These are phyloP conservation scores for Metarhizium brunneum DNA, from an alignment of 2,329 filamentous ascomycete genomes.

Conservation along the genomic window DNA sequence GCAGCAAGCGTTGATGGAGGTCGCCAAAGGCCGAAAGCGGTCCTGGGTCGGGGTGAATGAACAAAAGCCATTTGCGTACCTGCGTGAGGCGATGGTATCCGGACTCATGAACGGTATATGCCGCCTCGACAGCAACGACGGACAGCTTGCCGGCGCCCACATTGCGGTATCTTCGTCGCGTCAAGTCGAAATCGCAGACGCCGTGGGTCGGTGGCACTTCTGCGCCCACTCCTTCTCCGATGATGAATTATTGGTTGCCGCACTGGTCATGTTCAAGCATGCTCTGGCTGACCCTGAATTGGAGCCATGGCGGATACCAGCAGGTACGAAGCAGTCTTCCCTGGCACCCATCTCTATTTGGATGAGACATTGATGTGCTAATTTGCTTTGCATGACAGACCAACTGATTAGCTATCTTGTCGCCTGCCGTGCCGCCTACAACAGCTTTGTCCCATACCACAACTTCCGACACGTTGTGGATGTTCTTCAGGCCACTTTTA, in stretches of 20 bases:
- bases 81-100: conserved; percentile 90
- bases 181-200: conserved; percentile 54
- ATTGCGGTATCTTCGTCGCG: conserved; percentile 60
- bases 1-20: conserved; percentile 60
- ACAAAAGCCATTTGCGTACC: conserved; percentile 77
- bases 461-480: conserved; percentile 98
- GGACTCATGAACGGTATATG: conserved; percentile 85
- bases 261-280: conserved; percentile 85
- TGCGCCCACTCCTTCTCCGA: conserved; percentile 83
- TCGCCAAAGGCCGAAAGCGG: conserved; percentile 68
- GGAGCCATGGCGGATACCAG: conserved; percentile 68
- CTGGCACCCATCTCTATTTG: background rate
- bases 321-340: conserved; percentile 47
- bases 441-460: conserved; percentile 92
- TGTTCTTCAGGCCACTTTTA: conserved; percentile 87
- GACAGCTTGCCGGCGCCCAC: conserved; percentile 54
- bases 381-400: conserved; percentile 39
- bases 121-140: conserved; percentile 54
- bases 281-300: conserved; percentile 74
- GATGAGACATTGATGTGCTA: conserved; percentile 21
- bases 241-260: conserved; percentile 79
- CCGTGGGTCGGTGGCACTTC: conserved; percentile 76
- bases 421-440: conserved; percentile 88
- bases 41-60: conserved; percentile 88
- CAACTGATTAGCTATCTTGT: conserved; percentile 79